Evolutionary conservation across 176 grass and related monocot genomes (phyloP).

Genomic region (Paspalum vaginatum): DNA sequence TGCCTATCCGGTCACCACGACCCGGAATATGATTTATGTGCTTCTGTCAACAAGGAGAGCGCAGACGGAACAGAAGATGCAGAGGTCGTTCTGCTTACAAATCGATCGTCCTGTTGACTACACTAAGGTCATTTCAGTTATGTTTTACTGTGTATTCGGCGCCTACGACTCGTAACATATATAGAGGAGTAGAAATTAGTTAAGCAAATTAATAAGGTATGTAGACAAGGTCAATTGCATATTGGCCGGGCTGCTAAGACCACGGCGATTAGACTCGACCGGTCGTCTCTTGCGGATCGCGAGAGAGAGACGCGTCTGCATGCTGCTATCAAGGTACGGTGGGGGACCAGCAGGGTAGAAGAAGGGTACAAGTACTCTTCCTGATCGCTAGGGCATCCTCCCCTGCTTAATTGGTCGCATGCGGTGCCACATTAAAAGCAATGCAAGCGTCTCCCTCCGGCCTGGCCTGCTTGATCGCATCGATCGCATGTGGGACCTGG

Average conservation of each 20-base stretch:
- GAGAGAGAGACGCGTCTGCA: background rate
- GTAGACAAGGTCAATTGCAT: background rate
- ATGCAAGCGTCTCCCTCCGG: background rate
- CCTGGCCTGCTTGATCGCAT: background rate
- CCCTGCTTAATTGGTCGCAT: background rate
- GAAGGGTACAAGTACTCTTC: background rate
- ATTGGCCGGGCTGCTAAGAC: background rate
- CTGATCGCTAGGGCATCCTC: conserved; percentile 8
- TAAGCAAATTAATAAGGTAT: background rate
- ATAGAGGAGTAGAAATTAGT: background rate
- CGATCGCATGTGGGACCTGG: conserved; percentile 8
- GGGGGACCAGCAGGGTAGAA: background rate
- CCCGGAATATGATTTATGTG: too few relatives aligned
- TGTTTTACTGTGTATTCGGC: background rate
- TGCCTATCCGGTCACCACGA: too few relatives aligned
- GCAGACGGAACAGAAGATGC: too few relatives aligned
- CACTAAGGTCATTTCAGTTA: background rate
- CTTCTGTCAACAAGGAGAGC: too few relatives aligned
- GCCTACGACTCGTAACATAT: background rate
- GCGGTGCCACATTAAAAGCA: conserved; percentile 13
- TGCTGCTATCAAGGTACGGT: background rate
- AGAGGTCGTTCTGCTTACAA: too few relatives aligned
- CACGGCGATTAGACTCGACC: background rate
- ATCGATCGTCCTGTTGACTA: too few relatives aligned
- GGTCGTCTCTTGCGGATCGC: too few relatives aligned